These are phyloP conservation scores for Amanita rimosa DNA, from an alignment of 768 basidiomycete genomes.

Conservation along the genomic window DNA sequence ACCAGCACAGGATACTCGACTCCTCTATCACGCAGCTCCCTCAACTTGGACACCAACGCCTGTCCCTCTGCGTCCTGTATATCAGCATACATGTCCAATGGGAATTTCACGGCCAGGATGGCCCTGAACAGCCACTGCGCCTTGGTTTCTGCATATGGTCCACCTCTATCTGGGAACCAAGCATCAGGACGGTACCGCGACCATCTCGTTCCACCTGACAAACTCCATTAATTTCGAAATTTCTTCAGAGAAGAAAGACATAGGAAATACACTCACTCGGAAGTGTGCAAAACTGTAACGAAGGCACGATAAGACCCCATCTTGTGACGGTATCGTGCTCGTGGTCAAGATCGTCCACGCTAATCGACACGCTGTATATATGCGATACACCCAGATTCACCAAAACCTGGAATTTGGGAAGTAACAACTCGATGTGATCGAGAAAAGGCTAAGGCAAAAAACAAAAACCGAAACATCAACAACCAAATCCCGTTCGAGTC, in stretches of 20 bases:
- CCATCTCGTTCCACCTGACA: too few relatives aligned
- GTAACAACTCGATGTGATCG: neutral
- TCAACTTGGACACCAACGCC: neutral
- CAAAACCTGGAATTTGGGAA: neutral
- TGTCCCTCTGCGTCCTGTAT: neutral
- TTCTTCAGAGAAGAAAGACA: too few relatives aligned
- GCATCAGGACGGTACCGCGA: too few relatives aligned
- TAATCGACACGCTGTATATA: neutral
- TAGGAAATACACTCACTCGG: too few relatives aligned
- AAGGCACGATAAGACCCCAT: neutral
- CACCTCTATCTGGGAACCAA: too few relatives aligned
- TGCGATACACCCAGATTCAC: neutral
- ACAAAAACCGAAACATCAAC: too few relatives aligned
- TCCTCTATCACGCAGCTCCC: neutral
- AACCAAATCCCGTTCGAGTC: neutral
- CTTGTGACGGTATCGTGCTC: neutral
- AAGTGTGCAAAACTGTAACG: neutral
- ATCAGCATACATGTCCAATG: neutral
- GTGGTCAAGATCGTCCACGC: neutral
- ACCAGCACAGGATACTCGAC: slow-evolving; percentile 2
- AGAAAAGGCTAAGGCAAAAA: neutral
- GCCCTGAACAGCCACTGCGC: slow-evolving; percentile 1
- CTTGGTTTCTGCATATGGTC: neutral
- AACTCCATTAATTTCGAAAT: too few relatives aligned
- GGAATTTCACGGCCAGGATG: slow-evolving; percentile 1